These are phyloP conservation scores for Metschnikowia kofuensis DNA, from an alignment of 805 yeast genomes.

Conservation along the genomic window DNA sequence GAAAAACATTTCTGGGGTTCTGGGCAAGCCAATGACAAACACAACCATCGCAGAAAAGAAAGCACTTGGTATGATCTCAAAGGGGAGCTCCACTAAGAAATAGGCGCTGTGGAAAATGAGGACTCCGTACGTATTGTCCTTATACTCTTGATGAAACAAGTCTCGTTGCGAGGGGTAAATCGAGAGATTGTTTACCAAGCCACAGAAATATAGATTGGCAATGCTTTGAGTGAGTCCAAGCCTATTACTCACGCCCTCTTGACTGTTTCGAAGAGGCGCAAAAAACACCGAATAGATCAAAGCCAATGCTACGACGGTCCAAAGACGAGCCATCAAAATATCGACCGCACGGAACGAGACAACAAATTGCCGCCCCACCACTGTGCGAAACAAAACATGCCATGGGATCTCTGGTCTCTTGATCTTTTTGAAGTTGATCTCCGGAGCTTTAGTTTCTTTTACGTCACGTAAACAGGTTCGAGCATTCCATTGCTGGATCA, in stretches of 20 bases:
- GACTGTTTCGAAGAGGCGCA: constrained; percentile 36
- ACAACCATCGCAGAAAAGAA: constrained; percentile 62
- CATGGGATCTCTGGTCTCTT: constrained; percentile 25
- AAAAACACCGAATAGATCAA: constrained; percentile 66
- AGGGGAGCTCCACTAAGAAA: constrained; percentile 61
- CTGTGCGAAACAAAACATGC: constrained; percentile 26
- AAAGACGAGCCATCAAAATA: constrained; percentile 58
- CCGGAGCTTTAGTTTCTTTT: constrained; percentile 24
- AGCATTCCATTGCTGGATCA: constrained; percentile 28
- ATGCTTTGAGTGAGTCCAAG: constrained; percentile 76
- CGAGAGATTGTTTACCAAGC: constrained; percentile 74
- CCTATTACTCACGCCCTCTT: constrained; percentile 59
- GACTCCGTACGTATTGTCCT: constrained; percentile 67
- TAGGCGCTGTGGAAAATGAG: constrained; percentile 62
- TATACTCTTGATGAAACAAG: constrained; percentile 74
- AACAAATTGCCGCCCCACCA: constrained; percentile 32
- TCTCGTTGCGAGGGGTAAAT: constrained; percentile 72
- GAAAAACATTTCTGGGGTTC: constrained; percentile 66
- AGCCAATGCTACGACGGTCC: constrained; percentile 64
- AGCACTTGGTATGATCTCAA: constrained; percentile 57
- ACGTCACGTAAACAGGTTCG: neutral
- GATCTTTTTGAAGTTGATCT: constrained; percentile 29
- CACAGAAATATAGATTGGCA: constrained; percentile 69
- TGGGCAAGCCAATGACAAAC: constrained; percentile 69
- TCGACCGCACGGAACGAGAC: constrained; percentile 44